Conservation (phyloP, 2,329 filamentous ascomycete genomes). For the Cordyceps sp. region DNA sequence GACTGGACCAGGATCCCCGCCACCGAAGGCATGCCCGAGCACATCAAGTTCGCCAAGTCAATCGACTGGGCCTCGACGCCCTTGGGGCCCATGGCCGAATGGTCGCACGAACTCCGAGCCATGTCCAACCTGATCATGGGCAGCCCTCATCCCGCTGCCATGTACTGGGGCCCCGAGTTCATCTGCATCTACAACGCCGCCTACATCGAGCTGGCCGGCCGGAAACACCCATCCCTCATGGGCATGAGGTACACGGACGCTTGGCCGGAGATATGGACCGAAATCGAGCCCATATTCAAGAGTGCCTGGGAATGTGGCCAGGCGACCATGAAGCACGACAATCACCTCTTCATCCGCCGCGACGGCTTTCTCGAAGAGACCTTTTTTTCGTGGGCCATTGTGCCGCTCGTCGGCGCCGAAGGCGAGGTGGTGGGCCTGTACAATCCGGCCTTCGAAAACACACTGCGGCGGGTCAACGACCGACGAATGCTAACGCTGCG, state of each 20-base stretch:
- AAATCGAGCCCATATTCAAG: constrained; percentile 50
- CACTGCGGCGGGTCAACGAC: constrained; percentile 60
- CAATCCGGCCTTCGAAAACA: constrained; percentile 72
- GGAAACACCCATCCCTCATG: constrained; percentile 65
- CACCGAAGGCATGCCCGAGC: constrained; percentile 44
- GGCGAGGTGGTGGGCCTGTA: constrained; percentile 62
- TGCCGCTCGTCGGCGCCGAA: constrained; percentile 59
- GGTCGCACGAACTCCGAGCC: constrained; percentile 53
- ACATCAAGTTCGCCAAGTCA: constrained; percentile 57
- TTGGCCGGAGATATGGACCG: constrained; percentile 62
- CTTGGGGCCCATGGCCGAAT: constrained; percentile 59
- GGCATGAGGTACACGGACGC: constrained; percentile 51
- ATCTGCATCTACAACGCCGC: constrained; percentile 59
- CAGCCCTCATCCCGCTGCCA: constrained; percentile 54
- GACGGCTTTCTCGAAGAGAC: constrained; percentile 60
- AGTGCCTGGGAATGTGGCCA: constrained; percentile 54
- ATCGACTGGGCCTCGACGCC: constrained; percentile 59
- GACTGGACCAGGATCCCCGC: constrained; percentile 66
- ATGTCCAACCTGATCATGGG: constrained; percentile 77
- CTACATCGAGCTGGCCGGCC: constrained; percentile 53
- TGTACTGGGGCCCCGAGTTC: constrained; percentile 64
- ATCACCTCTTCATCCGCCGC: constrained; percentile 55
- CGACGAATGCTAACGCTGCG: constrained; percentile 63
- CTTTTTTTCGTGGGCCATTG: constrained; percentile 70
- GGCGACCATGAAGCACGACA: constrained; percentile 73